phyloP scores from a whole-genome alignment of 306 rosid species.

The Vigna hirtella region DNA sequence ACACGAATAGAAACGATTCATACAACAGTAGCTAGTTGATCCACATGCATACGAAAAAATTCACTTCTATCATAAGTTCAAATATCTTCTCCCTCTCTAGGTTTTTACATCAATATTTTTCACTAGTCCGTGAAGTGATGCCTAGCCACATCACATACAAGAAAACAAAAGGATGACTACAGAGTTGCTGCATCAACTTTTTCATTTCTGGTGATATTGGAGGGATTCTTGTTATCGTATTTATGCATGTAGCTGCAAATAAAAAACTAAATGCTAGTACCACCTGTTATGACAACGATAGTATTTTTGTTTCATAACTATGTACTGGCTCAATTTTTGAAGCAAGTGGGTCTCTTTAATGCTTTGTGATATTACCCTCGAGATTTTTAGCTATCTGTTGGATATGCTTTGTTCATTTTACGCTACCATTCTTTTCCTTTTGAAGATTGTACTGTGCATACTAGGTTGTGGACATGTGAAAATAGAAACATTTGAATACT shows the following conservation, averaged over 20 bases:
- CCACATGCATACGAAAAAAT: conserved; percentile 36
- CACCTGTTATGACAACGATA: conserved; percentile 40
- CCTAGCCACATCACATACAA: conserved; percentile 11
- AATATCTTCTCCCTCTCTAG: conserved; percentile 2
- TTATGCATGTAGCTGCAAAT: conserved; percentile 47
- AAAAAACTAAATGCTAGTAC: conserved; percentile 33
- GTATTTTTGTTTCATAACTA: conserved; percentile 34
- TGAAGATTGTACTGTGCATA: conserved; percentile 28
- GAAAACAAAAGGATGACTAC: conserved; percentile 36
- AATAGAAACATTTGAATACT: conserved; percentile 40
- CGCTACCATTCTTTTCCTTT: conserved; percentile 35
- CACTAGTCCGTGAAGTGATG: not conserved
- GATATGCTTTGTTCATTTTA: conserved; percentile 43
- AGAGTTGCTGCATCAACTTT: conserved; percentile 23
- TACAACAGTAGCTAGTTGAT: conserved; percentile 35
- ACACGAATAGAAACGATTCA: conserved; percentile 25
- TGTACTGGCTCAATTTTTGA: conserved; percentile 40
- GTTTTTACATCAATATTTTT: conserved; percentile 31
- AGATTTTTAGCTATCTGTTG: conserved; percentile 43
- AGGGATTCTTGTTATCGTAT: conserved; percentile 29
- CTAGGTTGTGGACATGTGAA: conserved; percentile 28
- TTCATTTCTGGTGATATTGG: conserved; percentile 36
- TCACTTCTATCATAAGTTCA: not conserved
- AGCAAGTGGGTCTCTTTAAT: conserved; percentile 45
- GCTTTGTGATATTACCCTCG: conserved; percentile 34